Evolutionary conservation across 805 yeast species (phyloP).

Genomic region (Naumovozyma castellii): DNA sequence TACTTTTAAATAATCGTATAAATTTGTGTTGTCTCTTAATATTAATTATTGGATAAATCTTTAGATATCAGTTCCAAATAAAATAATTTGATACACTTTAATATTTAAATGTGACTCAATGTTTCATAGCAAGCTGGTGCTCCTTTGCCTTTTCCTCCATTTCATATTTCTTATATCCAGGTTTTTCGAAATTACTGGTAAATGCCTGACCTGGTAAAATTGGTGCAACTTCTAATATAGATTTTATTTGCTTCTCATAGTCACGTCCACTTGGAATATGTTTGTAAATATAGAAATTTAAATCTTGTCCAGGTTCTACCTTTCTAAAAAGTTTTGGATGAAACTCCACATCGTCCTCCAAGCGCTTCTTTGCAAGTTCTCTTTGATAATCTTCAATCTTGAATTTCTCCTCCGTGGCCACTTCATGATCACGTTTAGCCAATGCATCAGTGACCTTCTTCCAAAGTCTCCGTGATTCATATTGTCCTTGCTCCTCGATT

Average conservation of each 20-base stretch:
- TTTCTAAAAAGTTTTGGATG: conserved; percentile 68
- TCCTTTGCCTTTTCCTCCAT: conserved; percentile 14
- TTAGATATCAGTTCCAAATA: too few species aligned
- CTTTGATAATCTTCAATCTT: conserved; percentile 86
- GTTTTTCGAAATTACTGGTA: conserved; percentile 53
- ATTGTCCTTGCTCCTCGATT: conserved; percentile 64
- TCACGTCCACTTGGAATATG: conserved; percentile 44
- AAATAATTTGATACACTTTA: too few species aligned
- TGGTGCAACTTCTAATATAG: conserved; percentile 61
- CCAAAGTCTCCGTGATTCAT: conserved; percentile 83
- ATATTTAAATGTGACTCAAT: neutral
- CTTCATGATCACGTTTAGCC: conserved; percentile 65
- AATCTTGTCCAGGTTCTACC: conserved; percentile 32
- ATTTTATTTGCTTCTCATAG: conserved; percentile 44
- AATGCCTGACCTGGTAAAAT: conserved; percentile 74
- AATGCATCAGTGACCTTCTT: conserved; percentile 69
- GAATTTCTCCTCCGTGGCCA: conserved; percentile 83
- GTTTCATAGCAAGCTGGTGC: neutral
- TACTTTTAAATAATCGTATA: neutral
- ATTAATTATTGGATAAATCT: too few species aligned
- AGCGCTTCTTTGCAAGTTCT: conserved; percentile 56
- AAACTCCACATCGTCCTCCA: conserved; percentile 70
- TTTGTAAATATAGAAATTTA: conserved; percentile 62
- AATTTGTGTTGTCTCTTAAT: too few species aligned
- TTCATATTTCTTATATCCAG: conserved; percentile 50